Conservation (phyloP, 768 basidiomycete genomes). For the Leccinum imitatum region DNA sequence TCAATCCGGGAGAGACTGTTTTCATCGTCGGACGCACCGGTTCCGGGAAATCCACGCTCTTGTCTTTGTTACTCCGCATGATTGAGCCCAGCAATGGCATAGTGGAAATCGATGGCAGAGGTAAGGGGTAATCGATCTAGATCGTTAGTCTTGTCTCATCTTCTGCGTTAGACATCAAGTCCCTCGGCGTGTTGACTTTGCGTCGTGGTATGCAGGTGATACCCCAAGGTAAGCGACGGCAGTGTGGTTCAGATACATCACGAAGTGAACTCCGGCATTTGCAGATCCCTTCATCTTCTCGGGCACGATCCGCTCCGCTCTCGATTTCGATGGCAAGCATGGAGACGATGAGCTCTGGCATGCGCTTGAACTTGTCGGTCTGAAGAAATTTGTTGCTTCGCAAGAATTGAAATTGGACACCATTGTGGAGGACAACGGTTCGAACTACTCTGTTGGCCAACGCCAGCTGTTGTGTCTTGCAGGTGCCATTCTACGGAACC, state of each 20-base stretch:
- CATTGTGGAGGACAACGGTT: conserved; percentile 69
- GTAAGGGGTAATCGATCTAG: conserved; percentile 41
- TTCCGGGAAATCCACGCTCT: conserved; percentile 72
- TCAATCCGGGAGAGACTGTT: conserved; percentile 67
- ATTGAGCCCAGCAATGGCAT: conserved; percentile 68
- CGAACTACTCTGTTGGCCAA: conserved; percentile 86
- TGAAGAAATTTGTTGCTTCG: conserved; percentile 72
- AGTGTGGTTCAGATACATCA: background rate
- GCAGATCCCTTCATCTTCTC: conserved; percentile 35
- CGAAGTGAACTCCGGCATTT: background rate
- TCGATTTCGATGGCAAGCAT: conserved; percentile 28
- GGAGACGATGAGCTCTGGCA: conserved; percentile 38
- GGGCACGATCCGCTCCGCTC: conserved; percentile 29
- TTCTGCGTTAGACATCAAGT: conserved; percentile 76
- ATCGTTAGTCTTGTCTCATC: conserved; percentile 53
- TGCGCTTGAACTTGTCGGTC: conserved; percentile 38
- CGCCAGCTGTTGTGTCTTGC: conserved; percentile 74
- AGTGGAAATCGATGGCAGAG: conserved; percentile 73
- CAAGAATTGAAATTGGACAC: conserved; percentile 80
- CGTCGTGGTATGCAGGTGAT: conserved; percentile 32
- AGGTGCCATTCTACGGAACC: conserved; percentile 31
- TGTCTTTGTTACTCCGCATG: conserved; percentile 69
- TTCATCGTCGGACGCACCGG: conserved; percentile 80
- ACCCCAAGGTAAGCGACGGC: conserved; percentile 24
- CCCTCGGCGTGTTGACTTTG: conserved; percentile 51